phyloP scores from a whole-genome alignment of 305 asterid species.

The Rubia tinctorum region DNA sequence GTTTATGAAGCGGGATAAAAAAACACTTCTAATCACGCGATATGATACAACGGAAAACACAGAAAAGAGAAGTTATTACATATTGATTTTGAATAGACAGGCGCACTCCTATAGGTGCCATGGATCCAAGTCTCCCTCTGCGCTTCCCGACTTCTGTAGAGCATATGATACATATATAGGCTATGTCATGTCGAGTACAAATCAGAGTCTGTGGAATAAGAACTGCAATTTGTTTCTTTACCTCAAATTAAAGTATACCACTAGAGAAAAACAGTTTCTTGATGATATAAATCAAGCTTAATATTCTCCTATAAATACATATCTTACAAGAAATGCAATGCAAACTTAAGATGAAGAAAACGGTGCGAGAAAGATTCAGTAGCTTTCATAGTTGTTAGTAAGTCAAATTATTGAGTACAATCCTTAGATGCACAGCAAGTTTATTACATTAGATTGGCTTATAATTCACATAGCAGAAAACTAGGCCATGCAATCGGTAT shows the following conservation, averaged over 20 bases:
- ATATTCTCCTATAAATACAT: conserved; percentile 11
- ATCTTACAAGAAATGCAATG: conserved; percentile 24
- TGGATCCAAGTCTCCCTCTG: conserved; percentile 34
- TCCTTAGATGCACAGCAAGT: conserved; percentile 4
- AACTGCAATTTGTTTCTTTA: background rate
- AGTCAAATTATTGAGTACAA: conserved; percentile 9
- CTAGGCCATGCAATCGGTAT: conserved; percentile 6
- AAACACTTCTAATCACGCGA: background rate
- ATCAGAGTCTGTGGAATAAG: background rate
- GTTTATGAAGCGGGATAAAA: background rate
- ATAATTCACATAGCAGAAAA: background rate
- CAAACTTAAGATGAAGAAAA: conserved; percentile 11
- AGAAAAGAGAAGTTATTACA: conserved; percentile 32
- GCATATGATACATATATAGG: conserved; percentile 10
- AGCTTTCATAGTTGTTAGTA: conserved; percentile 14
- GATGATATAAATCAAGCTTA: conserved; percentile 16
- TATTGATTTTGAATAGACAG: conserved; percentile 57
- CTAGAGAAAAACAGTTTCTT: conserved; percentile 26
- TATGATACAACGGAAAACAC: background rate
- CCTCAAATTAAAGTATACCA: conserved; percentile 12
- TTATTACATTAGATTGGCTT: conserved; percentile 3
- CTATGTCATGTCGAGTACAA: background rate
- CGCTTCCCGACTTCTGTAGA: conserved; percentile 26
- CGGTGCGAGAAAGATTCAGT: conserved; percentile 1
- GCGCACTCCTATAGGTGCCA: conserved; percentile 69